Base-by-base conservation (phyloP, 75 land plant genomes). In the Adiantum capillusveneris region DNA sequence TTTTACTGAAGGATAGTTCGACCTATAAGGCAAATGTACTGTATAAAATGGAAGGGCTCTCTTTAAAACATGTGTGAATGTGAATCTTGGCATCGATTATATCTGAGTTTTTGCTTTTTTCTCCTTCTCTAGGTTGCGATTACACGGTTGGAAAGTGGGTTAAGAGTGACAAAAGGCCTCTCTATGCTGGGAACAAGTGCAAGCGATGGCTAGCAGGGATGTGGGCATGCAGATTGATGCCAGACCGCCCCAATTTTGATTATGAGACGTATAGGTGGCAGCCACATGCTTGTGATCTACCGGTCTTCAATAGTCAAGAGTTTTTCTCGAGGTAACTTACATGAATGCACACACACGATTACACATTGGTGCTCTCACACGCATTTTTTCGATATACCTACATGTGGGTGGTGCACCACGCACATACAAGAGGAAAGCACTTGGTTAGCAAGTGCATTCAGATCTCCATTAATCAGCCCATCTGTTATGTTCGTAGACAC, bases 211-310 rank as follows among this genome's bases (percentile, higher is more conserved):
- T 93, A 13, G 76, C 98, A 22, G 53, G 25, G 22, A 79, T 76
- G 76, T 93, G 90, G 90, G 76, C 90, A n/a, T 93, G 98, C 62
- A 78, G 87, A n/a, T 62, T 81, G 59, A 78, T 73, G 12, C 73
- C 71, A 24, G 41, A 55, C 18, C 87, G 87, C 2, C 65, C 69
- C 18, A 86, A 86, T 64, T 82, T 86, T 62, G 54, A 74, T 24
- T 85, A 75, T 66, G 98, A 93, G 58, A 72, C 62, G 11, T 68
- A 70, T 21, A 64, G 85, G 19, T 93, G 98, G 98, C 87, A 81
- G 53, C 96, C 98, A 9, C 53, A 74, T 28, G 69, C 69, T 51
- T 93, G 98, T 57, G 57, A 72, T 46, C 77, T 93, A 87, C 85
- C 89, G 17, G 46, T 50, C 1, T 89, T 93, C 75, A 34, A 74